Conservation (phyloP, 192 early-diverging fungal genomes). For the Pilaira anomala region DNA sequence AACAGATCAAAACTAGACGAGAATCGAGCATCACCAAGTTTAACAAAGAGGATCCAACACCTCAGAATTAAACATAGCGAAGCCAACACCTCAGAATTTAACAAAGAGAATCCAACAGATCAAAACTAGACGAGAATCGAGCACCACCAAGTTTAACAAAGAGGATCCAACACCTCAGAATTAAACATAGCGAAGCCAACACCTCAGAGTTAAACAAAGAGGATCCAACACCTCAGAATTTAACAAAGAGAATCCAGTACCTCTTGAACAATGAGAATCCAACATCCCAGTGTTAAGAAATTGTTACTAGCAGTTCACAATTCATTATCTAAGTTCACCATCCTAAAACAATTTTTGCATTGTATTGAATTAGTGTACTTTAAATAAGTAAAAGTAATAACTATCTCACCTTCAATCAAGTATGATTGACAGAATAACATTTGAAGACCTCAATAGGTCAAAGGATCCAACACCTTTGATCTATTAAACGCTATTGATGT, state of each 20-base stretch:
- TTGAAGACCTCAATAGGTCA: constrained; percentile 12
- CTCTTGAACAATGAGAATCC: constrained; percentile 14
- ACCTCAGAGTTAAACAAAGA: background rate
- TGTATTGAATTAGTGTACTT: constrained; percentile 9
- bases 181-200: constrained; percentile 1
- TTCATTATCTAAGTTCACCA: background rate
- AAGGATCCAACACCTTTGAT: constrained; percentile 14
- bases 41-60: constrained; percentile 8
- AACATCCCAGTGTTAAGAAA: constrained; percentile 6
- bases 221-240: background rate
- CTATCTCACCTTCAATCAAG: constrained; percentile 7
- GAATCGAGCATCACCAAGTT: constrained; percentile 12
- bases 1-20: background rate
- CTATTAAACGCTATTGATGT: background rate
- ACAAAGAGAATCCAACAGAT: background rate
- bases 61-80: constrained; percentile 4
- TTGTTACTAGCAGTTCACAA: constrained; percentile 15
- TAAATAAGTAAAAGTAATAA: constrained; percentile 9
- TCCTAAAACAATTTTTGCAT: constrained; percentile 5
- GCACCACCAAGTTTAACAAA: constrained; percentile 1
- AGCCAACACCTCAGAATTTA: background rate
- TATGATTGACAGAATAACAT: constrained; percentile 4
- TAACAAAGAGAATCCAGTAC: constrained; percentile 4
- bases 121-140: background rate
- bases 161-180: constrained; percentile 8